Evolutionary conservation across 2,329 filamentous ascomycete genomes (phyloP), one percentile per base, ranked within the genome.

Genomic region (Paecilomyces dactylethromorphus): DNA sequence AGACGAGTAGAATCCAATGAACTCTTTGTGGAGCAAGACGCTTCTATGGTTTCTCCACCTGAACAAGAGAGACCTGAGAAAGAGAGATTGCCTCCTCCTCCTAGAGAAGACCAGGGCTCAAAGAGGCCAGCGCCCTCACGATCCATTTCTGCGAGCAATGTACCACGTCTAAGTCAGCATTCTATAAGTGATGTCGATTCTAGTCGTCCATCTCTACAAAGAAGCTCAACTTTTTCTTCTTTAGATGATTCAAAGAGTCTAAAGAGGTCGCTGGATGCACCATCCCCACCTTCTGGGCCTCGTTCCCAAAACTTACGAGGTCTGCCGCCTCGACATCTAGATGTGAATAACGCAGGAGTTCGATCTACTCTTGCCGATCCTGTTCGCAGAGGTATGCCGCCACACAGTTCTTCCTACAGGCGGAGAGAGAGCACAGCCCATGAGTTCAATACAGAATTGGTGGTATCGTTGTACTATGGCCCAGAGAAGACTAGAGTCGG

Each of bases 401-500:
- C 18, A 45, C 39, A 18, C 6, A 18, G 6, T 45, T 45, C 39
- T 3, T 15, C 3, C 3, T 7, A 4, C 26, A 29, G 26, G 26
- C 26, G 26, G 1, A 29, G 26, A 29, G 26, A 29, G 26, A 29
- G 4, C 26, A 29, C 26, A 6, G 7, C 1, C 26, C 26, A 7
- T 29, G 26, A 5, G 26, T 29, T 29, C 26, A 7, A 29, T 15
- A 33, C 10, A 24, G 22, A 29, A 12, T 24, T 31, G 13, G 26
- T 32, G n/a, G 58, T 53, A 10, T 10, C 26, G 18, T 35, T 76
- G 8, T 69, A 59, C 49, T 73, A 72, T 65, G 71, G 74, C 5
- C 61, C 66, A 33, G 61, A 68, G 1, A 67, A 64, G 22, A 62
- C 59, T 22, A 55, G 61, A 3, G 64, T 76, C 58, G 74, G 74